These are phyloP conservation scores for Psilocybe mexicana DNA, from an alignment of 1,284 basidiomycete species.

Conservation along the genomic window DNA sequence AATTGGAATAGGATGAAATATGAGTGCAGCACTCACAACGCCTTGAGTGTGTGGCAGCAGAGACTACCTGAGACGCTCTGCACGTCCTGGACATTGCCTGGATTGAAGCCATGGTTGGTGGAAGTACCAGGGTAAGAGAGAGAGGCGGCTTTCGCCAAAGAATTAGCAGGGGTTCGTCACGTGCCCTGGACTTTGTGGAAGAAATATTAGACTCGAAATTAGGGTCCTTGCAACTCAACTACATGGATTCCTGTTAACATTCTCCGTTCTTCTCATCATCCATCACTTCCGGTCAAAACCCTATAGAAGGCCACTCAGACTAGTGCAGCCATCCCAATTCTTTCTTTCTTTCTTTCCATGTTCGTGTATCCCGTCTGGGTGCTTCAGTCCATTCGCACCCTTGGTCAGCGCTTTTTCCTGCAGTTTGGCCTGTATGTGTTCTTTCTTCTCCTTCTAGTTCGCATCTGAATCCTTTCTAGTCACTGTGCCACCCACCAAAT, in stretches of 20 bases:
- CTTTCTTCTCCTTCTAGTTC: constrained; percentile 5
- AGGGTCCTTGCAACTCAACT: constrained; percentile 9
- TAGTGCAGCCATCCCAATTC: background rate
- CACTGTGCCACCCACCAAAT: constrained; percentile 91
- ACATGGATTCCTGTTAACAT: constrained; percentile 4
- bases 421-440: constrained; percentile 73
- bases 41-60: constrained; percentile 1
- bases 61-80: background rate
- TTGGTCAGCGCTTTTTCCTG: constrained; percentile 58
- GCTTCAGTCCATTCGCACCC: constrained; percentile 38
- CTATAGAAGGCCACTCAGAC: constrained; percentile 3
- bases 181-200: background rate
- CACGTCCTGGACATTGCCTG: constrained; percentile 20
- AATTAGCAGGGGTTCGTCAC: background rate
- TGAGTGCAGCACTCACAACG: constrained; percentile 8
- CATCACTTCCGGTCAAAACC: background rate
- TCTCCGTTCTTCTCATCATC: background rate
- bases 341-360: constrained; percentile 26
- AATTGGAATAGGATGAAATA: background rate
- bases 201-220: background rate
- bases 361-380: constrained; percentile 29
- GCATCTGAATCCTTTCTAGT: constrained; percentile 37
- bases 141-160: constrained; percentile 1
- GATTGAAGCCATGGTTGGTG: constrained; percentile 26
- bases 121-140: constrained; percentile 1